Conservation (phyloP, 2,329 filamentous ascomycete species). For the Dactylella cylindrospora region DNA sequence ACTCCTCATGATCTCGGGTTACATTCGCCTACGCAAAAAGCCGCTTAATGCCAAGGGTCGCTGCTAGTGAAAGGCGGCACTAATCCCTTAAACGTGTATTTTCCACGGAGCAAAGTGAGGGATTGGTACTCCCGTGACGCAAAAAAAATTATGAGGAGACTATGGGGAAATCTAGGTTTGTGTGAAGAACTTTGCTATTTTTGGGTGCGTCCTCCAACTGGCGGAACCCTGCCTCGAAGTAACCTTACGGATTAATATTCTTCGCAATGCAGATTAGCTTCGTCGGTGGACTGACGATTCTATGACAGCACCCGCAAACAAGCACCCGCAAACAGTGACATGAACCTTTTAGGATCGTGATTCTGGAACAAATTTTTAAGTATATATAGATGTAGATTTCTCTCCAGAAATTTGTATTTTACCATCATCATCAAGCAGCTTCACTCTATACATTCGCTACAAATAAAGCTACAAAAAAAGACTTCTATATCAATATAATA, state of each 20-base stretch:
- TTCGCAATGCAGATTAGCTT: too few relatives aligned
- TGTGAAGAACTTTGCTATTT: conserved; percentile 28
- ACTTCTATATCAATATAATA: conserved; percentile 9
- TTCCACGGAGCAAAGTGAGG: conserved; percentile 8
- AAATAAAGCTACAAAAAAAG: conserved; percentile 10
- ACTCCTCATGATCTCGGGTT: conserved; percentile 36
- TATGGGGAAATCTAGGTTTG: too few relatives aligned
- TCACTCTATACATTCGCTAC: conserved; percentile 26
- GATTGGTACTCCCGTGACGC: conserved; percentile 16
- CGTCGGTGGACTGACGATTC: too few relatives aligned
- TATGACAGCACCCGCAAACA: too few relatives aligned
- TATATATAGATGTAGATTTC: conserved; percentile 24
- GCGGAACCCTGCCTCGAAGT: conserved; percentile 20
- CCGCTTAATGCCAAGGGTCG: conserved; percentile 16
- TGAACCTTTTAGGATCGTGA: too few relatives aligned
- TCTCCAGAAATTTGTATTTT: background rate
- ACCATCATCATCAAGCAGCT: conserved; percentile 12
- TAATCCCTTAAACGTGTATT: conserved; percentile 3
- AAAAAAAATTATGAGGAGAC: too few relatives aligned
- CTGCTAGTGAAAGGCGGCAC: conserved; percentile 4
- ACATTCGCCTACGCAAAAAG: conserved; percentile 25
- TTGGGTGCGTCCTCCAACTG: conserved; percentile 15
- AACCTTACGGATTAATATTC: conserved; percentile 34
- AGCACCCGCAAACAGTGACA: too few relatives aligned
- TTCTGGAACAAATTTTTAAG: too few relatives aligned